Conservation (phyloP, 352 stramenopile species). For the Pythium dissimile region DNA sequence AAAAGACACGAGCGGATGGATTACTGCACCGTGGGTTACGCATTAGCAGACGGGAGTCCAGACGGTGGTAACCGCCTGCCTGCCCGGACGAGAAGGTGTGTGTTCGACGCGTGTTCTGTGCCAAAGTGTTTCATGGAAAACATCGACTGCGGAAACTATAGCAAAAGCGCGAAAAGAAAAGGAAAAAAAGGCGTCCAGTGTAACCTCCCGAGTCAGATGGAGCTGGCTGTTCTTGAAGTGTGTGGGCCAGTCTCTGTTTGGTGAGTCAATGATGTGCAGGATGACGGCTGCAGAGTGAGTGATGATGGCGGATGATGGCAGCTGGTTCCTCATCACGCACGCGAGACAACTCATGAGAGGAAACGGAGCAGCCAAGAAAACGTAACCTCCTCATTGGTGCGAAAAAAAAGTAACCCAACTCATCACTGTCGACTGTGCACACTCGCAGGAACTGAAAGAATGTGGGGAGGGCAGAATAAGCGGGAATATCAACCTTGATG, state of each 20-base stretch:
- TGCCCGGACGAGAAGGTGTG: not conserved
- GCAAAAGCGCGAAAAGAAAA: conserved; percentile 1
- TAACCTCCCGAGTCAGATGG: conserved; percentile 8
- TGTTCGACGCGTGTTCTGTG: conserved; percentile 6
- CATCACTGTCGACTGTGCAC: not conserved
- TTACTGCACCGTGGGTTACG: not conserved
- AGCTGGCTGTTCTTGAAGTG: conserved; percentile 4
- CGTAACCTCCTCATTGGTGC: conserved; percentile 1
- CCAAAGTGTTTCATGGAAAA: too few relatives aligned
- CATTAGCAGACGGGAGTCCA: not conserved
- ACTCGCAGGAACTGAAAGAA: not conserved
- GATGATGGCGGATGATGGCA: conserved; percentile 4
- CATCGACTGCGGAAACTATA: too few relatives aligned
- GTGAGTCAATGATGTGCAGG: not conserved
- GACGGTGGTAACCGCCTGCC: conserved; percentile 1
- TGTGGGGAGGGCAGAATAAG: too few relatives aligned
- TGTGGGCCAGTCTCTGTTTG: not conserved
- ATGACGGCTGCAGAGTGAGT: not conserved
- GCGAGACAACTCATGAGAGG: not conserved
- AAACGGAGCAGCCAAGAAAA: not conserved
- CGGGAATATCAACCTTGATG: too few relatives aligned
- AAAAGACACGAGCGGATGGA: too few relatives aligned
- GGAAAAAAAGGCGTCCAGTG: not conserved
- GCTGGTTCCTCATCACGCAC: conserved; percentile 4
- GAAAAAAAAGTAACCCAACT: not conserved